Evolutionary conservation across 768 basidiomycete species (phyloP), one percentile per base, ranked within the genome.

Genomic region (Lentinula raphanica): DNA sequence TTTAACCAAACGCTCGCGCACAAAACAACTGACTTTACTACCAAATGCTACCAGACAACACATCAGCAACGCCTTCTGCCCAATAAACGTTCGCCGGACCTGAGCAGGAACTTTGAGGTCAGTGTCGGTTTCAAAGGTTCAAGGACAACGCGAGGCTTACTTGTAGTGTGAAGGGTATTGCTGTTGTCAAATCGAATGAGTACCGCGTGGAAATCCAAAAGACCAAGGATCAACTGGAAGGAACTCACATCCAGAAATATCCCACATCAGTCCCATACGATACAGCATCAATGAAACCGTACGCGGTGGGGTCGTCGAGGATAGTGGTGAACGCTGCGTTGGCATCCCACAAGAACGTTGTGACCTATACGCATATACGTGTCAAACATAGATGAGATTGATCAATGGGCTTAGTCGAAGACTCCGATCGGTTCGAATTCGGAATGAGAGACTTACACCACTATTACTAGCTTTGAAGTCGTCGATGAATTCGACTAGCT

Each of bases 241-340:
- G 3, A 11, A 21, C 78, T 58, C 60, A 82, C 81, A 78, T 79
- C 83, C 83, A 84, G 74, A 84, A 84, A 49, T 76, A 69, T 13
- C 74, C 74, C 13, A 74, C 38, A 29, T 67, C 71, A 21, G 65
- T 67, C 9, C 82, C 82, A 56, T 71, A 79, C 0, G 77, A 74
- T 2, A 76, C 77, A 2, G 75, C 76, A 61, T 86, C 83, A n/a
- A 72, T 69, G 66, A 85, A 83, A 0, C 84, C 84, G 56, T 76
- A 85, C n/a, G 72, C 64, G 1, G 70, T 73, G 1, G 83, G 81
- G 35, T 67, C 54, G 68, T 81, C 71, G 15, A 85, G 68, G 19
- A 85, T 77, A 1, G 71, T 74, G 17, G 71, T 76, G 70, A 84
- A 83, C 28, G 71, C 72, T 0, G 79, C 58, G 62, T 78, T 71